Base-by-base conservation (phyloP, 495 filamentous ascomycete genomes). In the Choiromyces venosus region DNA sequence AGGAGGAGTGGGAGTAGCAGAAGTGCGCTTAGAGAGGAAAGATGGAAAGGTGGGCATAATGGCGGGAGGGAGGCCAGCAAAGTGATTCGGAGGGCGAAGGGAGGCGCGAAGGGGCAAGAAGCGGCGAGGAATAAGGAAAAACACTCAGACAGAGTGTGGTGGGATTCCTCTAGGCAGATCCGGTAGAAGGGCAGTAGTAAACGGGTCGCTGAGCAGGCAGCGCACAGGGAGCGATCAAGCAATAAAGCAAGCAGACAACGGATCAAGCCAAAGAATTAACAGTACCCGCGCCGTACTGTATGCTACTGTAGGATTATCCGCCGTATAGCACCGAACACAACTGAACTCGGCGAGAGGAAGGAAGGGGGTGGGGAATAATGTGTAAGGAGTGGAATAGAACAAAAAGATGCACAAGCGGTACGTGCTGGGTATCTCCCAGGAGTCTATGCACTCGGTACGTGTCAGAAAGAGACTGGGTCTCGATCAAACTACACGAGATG, bases 391-490 rank as follows among this genome's bases (percentile, higher is more conserved):
- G 52, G 52, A 29, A 61, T 61, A 33, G 52, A 61, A 33, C 25
- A 18, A 14, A 33, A 33, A 29, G 52, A 61, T 61, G 52, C 52
- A 61, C 25, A 61, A 61, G 52, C 52, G 52, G 52, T 61, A 14
- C 52, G 52, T 61, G 52, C 52, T 61, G 52, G 25, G 25, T 14
- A 33, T 61, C 25, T 29, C 52, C 25, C 52, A 33, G 10, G 52
- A 61, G 66, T 76, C 29, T 64, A 77, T 76, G 69, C 75, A 76
- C 74, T 66, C 56, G 69, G 75, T 72, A 77, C 66, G 66, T 72
- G 74, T 76, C 61, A 64, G 66, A 21, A 67, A 76, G 74, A 68
- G 68, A 66, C 74, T 77, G 75, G 70, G 61, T 37, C 74, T 42
- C 74, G 56, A 70, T 77, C 52, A 25, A 61, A 61, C 52, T 61